Percentiles rank a stretch among this genome's conserved stretches.
Conservation (phyloP, 805 yeast species). For the Saturnispora bothae region DNA sequence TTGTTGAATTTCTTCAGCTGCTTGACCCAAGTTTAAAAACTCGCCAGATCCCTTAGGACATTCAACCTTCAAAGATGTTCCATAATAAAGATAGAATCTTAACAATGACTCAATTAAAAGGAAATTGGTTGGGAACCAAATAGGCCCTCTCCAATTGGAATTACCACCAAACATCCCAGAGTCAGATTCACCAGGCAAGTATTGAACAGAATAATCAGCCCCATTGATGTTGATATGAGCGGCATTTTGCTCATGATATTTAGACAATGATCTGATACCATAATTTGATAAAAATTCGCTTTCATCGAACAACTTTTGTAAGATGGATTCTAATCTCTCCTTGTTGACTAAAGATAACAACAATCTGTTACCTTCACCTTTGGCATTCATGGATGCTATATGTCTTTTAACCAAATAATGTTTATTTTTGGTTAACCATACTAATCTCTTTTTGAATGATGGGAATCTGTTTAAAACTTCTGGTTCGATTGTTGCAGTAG, state of each 20-base stretch:
- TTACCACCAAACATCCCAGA: constrained; percentile 94
- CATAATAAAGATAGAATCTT: constrained; percentile 80
- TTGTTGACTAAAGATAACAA: constrained; percentile 70
- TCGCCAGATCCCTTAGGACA: constrained; percentile 82
- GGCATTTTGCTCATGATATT: constrained; percentile 76
- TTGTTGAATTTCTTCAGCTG: constrained; percentile 84
- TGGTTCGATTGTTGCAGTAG: constrained; percentile 80
- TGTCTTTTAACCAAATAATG: constrained; percentile 65
- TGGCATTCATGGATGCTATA: constrained; percentile 67
- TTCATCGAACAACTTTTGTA: constrained; percentile 76
- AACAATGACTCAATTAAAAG: constrained; percentile 78
- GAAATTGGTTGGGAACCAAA: constrained; percentile 92
- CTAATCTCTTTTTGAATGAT: constrained; percentile 67
- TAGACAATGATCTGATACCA: constrained; percentile 84
- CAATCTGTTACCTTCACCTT: constrained; percentile 77
- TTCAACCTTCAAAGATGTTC: constrained; percentile 74
- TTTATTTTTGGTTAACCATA: constrained; percentile 73
- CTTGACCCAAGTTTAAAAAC: constrained; percentile 67
- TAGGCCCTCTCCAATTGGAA: constrained; percentile 96
- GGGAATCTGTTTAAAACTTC: constrained; percentile 70
- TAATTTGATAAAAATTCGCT: constrained; percentile 73
- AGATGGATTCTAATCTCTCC: constrained; percentile 65
- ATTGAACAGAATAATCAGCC: constrained; percentile 54
- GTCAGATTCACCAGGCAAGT: constrained; percentile 82
- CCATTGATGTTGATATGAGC: constrained; percentile 79